Base-by-base conservation (phyloP, 2,329 filamentous ascomycete species). In the Fonsecaea multimorphosa region DNA sequence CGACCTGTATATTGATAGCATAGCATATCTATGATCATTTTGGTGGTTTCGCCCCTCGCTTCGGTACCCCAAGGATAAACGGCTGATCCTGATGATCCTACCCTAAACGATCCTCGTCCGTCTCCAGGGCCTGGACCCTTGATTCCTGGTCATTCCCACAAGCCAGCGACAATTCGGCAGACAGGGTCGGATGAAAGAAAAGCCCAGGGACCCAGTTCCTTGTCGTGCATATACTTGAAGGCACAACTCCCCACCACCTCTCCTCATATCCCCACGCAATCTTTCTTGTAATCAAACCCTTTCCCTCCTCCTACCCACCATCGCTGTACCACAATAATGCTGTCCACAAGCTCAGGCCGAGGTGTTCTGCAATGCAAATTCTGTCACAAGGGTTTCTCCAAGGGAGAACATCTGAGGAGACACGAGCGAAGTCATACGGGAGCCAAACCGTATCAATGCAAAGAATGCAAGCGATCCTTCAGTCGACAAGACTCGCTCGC, bases 351-450 rank as follows among this genome's bases (percentile, higher is more conserved):
- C 14, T 38, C 34, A 38, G 34, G 34, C 34, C 34, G 34, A 38
- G 34, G 8, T 11, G 34, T 19, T 29, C 40, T 54, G 24, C 32
- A 77, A 3, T 80, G 78, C 72, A 73, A 73, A 51, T 76, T 75
- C 24, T 81, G 79, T 57, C 75, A 79, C 24, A 80, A 78, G 67
- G 72, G 72, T 58, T 81, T 80, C 66, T 78, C 77, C 9, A 81
- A 79, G 65, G 76, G 76, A 14, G 78, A 80, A 67, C 78, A 80
- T 72, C 68, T 80, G 24, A 75, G 76, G 78, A 79, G 79, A 74
- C 79, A 81, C 70, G 78, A 81, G 71, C 77, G 77, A 38, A 78
- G 77, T 64, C 78, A 78, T 80, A 80, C 78, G 51, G 78, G 78
- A 54, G 75, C 75, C 11, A 78, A 78, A 68, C 79, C 79, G 19